Conservation (phyloP, 2,329 filamentous ascomycete genomes). For the Neonectria hederae region DNA sequence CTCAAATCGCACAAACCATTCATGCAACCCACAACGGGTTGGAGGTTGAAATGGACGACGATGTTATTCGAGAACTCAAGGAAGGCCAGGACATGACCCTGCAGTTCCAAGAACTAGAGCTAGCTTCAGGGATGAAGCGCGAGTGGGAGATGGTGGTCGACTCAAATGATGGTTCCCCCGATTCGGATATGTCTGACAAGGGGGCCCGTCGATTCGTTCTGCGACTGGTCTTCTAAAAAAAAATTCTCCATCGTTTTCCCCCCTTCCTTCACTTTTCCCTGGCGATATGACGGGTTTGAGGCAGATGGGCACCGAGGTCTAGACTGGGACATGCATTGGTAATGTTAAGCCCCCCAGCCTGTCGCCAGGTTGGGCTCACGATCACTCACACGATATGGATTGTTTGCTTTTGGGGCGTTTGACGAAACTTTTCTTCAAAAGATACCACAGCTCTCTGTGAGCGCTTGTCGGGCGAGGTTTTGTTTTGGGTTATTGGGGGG, state of each 20-base stretch:
- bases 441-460: slow-evolving; percentile 41
- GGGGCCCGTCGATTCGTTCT: slow-evolving; percentile 52
- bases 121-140: slow-evolving; percentile 52
- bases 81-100: slow-evolving; percentile 94
- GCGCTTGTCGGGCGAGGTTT: slow-evolving; percentile 20
- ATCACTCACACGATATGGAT: slow-evolving; percentile 35
- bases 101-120: slow-evolving; percentile 65
- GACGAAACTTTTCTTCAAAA: slow-evolving; percentile 39
- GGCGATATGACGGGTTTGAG: slow-evolving; percentile 18
- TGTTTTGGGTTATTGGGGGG: no score
- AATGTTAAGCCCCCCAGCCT: slow-evolving; percentile 36
- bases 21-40: slow-evolving; percentile 79
- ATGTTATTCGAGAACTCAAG: slow-evolving; percentile 81
- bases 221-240: slow-evolving; percentile 59
- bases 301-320: slow-evolving; percentile 32
- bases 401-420: slow-evolving; percentile 38
- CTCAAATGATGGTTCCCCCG: slow-evolving; percentile 45
- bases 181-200: slow-evolving; percentile 26
- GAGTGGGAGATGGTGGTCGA: slow-evolving; percentile 73
- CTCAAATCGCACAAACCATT: slow-evolving; percentile 75
- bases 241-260: slow-evolving; percentile 26
- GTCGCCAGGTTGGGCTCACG: slow-evolving; percentile 39
- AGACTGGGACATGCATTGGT: slow-evolving; percentile 39
- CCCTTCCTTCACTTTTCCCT: neutral
- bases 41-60: slow-evolving; percentile 88